Base-by-base conservation (phyloP, 164 flowering plant species). In the Amborella trichopoda region DNA sequence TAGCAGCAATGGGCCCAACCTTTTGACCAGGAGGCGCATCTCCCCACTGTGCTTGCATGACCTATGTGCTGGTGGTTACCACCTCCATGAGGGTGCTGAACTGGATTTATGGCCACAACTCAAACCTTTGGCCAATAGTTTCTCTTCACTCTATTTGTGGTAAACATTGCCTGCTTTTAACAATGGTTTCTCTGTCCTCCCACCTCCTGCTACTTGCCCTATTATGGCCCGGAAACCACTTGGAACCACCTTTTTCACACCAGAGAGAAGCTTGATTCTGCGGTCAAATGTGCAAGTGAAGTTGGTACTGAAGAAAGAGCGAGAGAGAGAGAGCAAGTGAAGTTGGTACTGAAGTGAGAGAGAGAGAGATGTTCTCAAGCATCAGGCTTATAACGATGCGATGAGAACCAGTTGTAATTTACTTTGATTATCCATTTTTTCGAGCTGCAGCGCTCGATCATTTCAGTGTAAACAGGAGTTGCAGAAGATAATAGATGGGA, bases 101-200 rank as follows among this genome's bases (percentile, higher is more conserved):
- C 60, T 40, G 60, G 60, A n/a, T 48, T 48, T 53, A 55, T 55
- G 16, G 60, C 60, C 23, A 55, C 60, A 55, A 52, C 60, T 21
- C 60, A 53, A 9, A 55, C 60, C 53, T 55, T 55, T 2, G 60
- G 60, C 60, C 60, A 55, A 53, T 53, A 55, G 48, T 48, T 55
- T 53, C 60, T 48, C 42, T 56, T 56, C 13, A 56, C 60, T 6
- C 60, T 41, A 56, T 19, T 56, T 56, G 42, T 56, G 60, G 23
- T 56, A 56, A 5, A 53, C 60, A 41, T 56, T 56, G 2, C 54
- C 60, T 4, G 60, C 60, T 43, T 56, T 56, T 32, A 56, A 48
- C 2, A 56, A 24, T 0, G 60, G 60, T 48, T 56, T 56, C 41
- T 56, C 60, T 5, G 54, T 56, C 23, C 60, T 43, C 3, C 60